Evolutionary conservation across 2,329 filamentous ascomycete genomes (phyloP).

Genomic region (Fusarium palustre): DNA sequence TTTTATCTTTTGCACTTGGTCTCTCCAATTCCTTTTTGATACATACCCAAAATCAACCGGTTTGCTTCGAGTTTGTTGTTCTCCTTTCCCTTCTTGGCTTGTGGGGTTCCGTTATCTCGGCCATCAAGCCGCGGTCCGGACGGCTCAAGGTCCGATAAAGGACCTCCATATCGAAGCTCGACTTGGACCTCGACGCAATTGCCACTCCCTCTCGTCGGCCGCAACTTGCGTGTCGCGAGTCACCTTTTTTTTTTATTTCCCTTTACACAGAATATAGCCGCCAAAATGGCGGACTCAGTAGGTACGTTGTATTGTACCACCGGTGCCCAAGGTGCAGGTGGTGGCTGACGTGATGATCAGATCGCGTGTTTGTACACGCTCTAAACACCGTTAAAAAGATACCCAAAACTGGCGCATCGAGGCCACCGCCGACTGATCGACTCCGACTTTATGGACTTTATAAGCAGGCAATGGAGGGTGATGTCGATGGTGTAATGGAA

Average conservation of each 20-base stretch:
- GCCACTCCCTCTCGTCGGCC: slow-evolving; percentile 30
- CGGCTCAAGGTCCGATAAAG: slow-evolving; percentile 46
- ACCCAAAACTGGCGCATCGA: slow-evolving; percentile 88
- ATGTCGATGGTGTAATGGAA: slow-evolving; percentile 94
- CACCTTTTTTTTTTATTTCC: slow-evolving; percentile 1
- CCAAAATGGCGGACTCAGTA: slow-evolving; percentile 48
- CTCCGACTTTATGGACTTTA: slow-evolving; percentile 97
- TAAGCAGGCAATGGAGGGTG: slow-evolving; percentile 99
- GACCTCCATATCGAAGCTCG: slow-evolving; percentile 35
- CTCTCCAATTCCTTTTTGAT: slow-evolving; percentile 7
- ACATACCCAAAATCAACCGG: slow-evolving; percentile 2
- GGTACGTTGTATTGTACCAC: slow-evolving; percentile 39
- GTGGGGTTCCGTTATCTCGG: slow-evolving; percentile 45
- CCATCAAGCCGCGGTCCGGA: slow-evolving; percentile 47
- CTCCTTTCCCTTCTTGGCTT: slow-evolving; percentile 26
- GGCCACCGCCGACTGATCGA: slow-evolving; percentile 86
- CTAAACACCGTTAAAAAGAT: slow-evolving; percentile 99
- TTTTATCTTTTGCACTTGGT: slow-evolving; percentile 13
- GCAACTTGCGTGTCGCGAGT: slow-evolving; percentile 34
- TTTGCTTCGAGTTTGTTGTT: slow-evolving; percentile 4
- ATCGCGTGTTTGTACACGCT: slow-evolving; percentile 98
- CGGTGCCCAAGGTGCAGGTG: neutral
- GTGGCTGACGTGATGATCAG: slow-evolving; percentile 60
- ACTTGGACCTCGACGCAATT: slow-evolving; percentile 26
- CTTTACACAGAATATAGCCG: slow-evolving; percentile 16